Conservation (phyloP, 257 asterid species). For the Paulownia fortunei region DNA sequence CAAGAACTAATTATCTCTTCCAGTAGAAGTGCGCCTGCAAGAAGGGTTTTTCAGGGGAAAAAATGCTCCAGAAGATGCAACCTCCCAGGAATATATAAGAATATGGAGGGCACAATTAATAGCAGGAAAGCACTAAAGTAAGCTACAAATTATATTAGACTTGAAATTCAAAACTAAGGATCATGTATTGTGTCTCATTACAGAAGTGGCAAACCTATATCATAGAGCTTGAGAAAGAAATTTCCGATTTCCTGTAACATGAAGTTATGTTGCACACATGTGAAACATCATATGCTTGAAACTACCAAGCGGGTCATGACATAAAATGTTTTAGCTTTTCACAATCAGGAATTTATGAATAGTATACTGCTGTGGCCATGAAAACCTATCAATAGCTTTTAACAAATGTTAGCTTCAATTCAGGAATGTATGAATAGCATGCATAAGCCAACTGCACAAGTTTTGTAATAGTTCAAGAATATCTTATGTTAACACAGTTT, state of each 20-base stretch:
- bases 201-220: not conserved
- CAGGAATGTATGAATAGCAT: not conserved
- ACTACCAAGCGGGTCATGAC: not conserved
- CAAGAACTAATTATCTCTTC: slow-evolving; percentile 77
- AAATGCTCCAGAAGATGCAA: slow-evolving; percentile 6
- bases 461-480: not conserved
- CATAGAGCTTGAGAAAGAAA: no score
- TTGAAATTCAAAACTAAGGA: not conserved
- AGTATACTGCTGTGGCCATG: no score
- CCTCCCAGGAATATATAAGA: not conserved
- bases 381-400: not conserved
- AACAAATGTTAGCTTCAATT: no score
- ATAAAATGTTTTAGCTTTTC: no score
- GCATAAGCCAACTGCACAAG: slow-evolving; percentile 1
- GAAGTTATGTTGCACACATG: not conserved
- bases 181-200: not conserved
- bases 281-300: not conserved
- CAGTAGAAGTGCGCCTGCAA: slow-evolving; percentile 79
- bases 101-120: not conserved
- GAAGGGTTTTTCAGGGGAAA: slow-evolving; percentile 16
- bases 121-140: not conserved
- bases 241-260: not conserved
- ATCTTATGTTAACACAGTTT: not conserved
- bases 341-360: no score
- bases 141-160: not conserved